Conservation (phyloP, 1,139 yeast genomes). For the Entelexis paramagnoliae region DNA sequence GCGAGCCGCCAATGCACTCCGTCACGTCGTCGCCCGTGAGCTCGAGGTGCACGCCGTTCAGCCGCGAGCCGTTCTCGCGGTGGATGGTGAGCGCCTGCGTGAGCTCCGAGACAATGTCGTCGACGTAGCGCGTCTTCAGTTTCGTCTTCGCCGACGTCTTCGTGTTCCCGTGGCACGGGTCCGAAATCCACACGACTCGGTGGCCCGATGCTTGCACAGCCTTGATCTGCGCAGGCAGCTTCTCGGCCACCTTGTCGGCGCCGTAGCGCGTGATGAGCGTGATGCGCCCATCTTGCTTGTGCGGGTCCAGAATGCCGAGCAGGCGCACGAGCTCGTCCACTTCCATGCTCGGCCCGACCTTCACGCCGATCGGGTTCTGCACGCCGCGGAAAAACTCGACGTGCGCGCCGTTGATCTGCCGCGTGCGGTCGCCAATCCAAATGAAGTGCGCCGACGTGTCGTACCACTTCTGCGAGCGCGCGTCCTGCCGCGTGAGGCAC, state of each 20-base stretch:
- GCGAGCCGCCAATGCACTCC: conserved; percentile 40
- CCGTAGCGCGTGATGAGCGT: conserved; percentile 39
- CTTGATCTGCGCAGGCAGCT: conserved; percentile 35
- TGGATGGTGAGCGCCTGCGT: conserved; percentile 34
- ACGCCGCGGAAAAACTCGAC: conserved; percentile 40
- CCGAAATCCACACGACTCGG: conserved; percentile 37
- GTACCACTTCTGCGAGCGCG: conserved; percentile 28
- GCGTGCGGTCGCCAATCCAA: conserved; percentile 40
- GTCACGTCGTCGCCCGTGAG: conserved; percentile 40
- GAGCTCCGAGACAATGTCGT: conserved; percentile 36
- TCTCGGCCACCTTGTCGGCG: conserved; percentile 31
- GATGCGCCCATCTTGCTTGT: conserved; percentile 34
- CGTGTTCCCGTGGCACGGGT: conserved; percentile 40
- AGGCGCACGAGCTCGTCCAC: conserved; percentile 33
- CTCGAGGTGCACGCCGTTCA: conserved; percentile 38
- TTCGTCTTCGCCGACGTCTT: conserved; percentile 35
- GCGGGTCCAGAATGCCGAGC: conserved; percentile 36
- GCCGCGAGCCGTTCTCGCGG: conserved; percentile 28
- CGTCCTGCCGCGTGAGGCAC: conserved; percentile 32
- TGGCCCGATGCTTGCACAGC: conserved; percentile 36
- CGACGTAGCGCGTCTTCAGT: conserved; percentile 37
- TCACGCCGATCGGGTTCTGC: conserved; percentile 38
- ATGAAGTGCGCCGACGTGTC: conserved; percentile 39
- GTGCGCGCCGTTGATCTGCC: conserved; percentile 39
- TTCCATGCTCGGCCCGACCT: conserved; percentile 37